Base-by-base conservation (phyloP, 352 stramenopile species). In the Phytopythium mirpurense region DNA sequence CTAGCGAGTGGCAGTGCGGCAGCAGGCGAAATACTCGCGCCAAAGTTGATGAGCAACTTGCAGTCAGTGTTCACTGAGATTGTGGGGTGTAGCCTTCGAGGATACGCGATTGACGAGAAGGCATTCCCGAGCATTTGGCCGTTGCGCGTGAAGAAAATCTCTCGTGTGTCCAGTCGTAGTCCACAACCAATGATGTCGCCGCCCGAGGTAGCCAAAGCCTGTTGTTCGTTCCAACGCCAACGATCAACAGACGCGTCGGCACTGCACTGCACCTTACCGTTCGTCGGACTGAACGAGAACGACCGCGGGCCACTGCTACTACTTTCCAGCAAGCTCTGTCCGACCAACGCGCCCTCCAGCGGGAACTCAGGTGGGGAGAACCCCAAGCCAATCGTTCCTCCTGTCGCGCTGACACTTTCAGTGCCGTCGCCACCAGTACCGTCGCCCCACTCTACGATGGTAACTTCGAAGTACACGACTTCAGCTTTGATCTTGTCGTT, bases 91-190 rank as follows among this genome's bases (percentile, higher is more conserved):
- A 95, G 56, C 6, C 76, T 31, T 15, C 59, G 46, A 23, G 68
- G 59, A 10, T 63, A 43, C 16, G 62, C 56, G n/a, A 92, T 70
- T 6, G 72, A 91, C 23, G 82, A 92, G 47, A 93, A 95, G 11
- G 83, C 82, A 0, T 67, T 93, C 27, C 85, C 85, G 8, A 93
- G 57, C 37, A 90, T 27, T 29, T 87, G 76, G 0, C 85, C 83
- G 56, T 93, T 95, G 54, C 91, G 92, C 16, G 81, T 92, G 47
- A 93, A 89, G 52, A 95, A 95, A 18, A 95, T 63, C 32, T 95
- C 85, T 26, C 85, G 70, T 1, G 83, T 91, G 52, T 93, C 85
- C 5, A 93, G 54, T 0, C 85, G 81, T 35, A 93, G 67, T 0
- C 83, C 85, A 60, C 83, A 93, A 6, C 85, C 85, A 57, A 87